These are phyloP conservation scores for Volvariella surrecta DNA, from an alignment of 1,284 basidiomycete species.

Conservation along the genomic window DNA sequence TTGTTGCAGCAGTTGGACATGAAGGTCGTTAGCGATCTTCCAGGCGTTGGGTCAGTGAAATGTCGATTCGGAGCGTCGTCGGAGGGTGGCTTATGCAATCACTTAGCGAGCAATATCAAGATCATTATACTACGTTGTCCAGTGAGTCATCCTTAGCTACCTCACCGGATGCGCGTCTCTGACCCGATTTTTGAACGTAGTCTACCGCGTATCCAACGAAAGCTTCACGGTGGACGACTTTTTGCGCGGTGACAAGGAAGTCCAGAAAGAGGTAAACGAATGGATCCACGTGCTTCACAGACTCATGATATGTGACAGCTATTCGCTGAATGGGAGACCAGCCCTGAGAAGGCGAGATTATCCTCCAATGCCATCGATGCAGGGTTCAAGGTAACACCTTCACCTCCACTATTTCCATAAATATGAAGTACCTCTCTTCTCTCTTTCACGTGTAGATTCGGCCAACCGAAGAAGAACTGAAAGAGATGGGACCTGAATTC, in stretches of 20 bases:
- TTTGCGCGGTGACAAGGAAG: constrained; percentile 55
- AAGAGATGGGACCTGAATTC: constrained; percentile 72
- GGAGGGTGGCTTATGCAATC: background rate
- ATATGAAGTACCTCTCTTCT: background rate
- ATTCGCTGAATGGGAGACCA: constrained; percentile 60
- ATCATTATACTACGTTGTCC: constrained; percentile 64
- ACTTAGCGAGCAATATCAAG: constrained; percentile 58
- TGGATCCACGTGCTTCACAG: background rate
- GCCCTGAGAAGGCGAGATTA: constrained; percentile 59
- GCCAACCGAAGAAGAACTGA: constrained; percentile 57
- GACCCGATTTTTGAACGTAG: constrained; percentile 27
- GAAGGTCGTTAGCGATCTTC: constrained; percentile 59
- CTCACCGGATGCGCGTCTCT: background rate
- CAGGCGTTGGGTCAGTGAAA: constrained; percentile 57
- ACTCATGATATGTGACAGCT: constrained; percentile 24
- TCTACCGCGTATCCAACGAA: constrained; percentile 63
- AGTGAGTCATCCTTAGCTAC: constrained; percentile 25
- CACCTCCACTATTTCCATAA: background rate
- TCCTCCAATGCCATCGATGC: constrained; percentile 68
- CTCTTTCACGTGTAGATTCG: constrained; percentile 36
- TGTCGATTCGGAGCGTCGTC: background rate
- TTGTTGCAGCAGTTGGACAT: constrained; percentile 48
- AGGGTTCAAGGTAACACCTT: constrained; percentile 49
- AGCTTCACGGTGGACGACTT: constrained; percentile 57
- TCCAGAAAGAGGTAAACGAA: constrained; percentile 37